These are phyloP conservation scores for Beta macrorhiza DNA, from an alignment of 179 eudicot species.

Conservation along the genomic window DNA sequence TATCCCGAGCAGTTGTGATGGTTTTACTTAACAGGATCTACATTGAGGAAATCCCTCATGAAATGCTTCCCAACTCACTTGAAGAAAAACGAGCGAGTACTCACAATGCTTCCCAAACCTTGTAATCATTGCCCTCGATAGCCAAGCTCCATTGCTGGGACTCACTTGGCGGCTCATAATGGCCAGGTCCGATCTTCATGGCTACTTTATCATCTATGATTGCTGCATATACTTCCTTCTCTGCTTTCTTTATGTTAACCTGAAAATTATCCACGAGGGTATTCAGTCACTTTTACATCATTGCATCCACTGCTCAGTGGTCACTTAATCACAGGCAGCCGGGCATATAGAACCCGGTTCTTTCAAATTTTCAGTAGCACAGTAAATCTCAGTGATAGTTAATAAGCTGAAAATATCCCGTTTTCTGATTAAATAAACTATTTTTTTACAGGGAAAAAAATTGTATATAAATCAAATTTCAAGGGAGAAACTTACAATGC, in stretches of 20 bases:
- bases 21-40: conserved; percentile 10
- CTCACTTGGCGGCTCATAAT: conserved; percentile 69
- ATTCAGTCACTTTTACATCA: not conserved
- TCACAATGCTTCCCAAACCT: conserved; percentile 82
- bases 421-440: not conserved
- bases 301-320: not conserved
- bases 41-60: not conserved
- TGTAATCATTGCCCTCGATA: conserved; percentile 72
- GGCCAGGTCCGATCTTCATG: conserved; percentile 95
- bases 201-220: conserved; percentile 74
- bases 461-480: not conserved
- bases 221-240: conserved; percentile 95
- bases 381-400: not conserved
- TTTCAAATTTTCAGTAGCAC: too few species aligned
- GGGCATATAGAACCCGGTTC: too few species aligned
- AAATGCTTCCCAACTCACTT: not conserved
- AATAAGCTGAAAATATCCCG: not conserved
- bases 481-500: conserved; percentile 55
- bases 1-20: not conserved
- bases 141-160: conserved; percentile 67
- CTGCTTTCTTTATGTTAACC: conserved; percentile 79
- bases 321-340: too few species aligned
- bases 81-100: not conserved
- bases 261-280: conserved; percentile 21
- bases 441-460: too few species aligned